These are phyloP conservation scores for Pythium coloratum DNA, from an alignment of 352 stramenopile genomes.

Conservation along the genomic window DNA sequence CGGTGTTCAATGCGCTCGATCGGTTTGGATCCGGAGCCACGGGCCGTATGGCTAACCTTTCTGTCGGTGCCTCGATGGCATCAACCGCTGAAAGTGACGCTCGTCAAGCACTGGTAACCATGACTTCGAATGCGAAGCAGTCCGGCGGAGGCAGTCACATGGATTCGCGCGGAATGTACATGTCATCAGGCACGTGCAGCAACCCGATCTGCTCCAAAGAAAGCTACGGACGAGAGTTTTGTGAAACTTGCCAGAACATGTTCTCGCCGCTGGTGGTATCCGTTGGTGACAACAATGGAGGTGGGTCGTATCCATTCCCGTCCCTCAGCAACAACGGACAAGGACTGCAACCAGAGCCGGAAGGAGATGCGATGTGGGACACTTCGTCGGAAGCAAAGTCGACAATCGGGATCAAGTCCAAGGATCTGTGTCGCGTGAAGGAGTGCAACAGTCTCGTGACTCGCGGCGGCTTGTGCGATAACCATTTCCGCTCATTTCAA, in stretches of 20 bases:
- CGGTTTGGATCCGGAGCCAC: constrained; percentile 23
- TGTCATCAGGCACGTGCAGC: constrained; percentile 35
- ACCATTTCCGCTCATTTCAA: constrained; percentile 53
- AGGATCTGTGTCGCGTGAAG: constrained; percentile 40
- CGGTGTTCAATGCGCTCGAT: constrained; percentile 10
- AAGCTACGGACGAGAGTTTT: constrained; percentile 58
- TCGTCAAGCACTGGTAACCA: constrained; percentile 21
- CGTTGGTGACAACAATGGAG: constrained; percentile 30
- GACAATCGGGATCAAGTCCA: constrained; percentile 4
- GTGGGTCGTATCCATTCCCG: constrained; percentile 28
- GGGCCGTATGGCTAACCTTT: constrained; percentile 25
- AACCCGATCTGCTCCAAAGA: constrained; percentile 62
- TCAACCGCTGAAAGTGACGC: constrained; percentile 25
- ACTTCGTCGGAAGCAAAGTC: constrained; percentile 21
- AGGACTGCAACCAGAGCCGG: constrained; percentile 22
- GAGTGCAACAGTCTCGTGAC: constrained; percentile 33
- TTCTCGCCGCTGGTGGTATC: constrained; percentile 55
- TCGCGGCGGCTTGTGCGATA: constrained; percentile 43
- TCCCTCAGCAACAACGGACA: constrained; percentile 14
- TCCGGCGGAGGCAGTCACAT: neutral
- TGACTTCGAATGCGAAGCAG: constrained; percentile 16
- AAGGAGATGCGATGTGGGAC: constrained; percentile 29
- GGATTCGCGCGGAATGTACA: constrained; percentile 11
- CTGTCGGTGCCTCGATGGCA: constrained; percentile 4
- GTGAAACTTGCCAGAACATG: constrained; percentile 57